These are phyloP conservation scores for Penicillium robsamsonii DNA, from an alignment of 495 filamentous ascomycete species.

Conservation along the genomic window DNA sequence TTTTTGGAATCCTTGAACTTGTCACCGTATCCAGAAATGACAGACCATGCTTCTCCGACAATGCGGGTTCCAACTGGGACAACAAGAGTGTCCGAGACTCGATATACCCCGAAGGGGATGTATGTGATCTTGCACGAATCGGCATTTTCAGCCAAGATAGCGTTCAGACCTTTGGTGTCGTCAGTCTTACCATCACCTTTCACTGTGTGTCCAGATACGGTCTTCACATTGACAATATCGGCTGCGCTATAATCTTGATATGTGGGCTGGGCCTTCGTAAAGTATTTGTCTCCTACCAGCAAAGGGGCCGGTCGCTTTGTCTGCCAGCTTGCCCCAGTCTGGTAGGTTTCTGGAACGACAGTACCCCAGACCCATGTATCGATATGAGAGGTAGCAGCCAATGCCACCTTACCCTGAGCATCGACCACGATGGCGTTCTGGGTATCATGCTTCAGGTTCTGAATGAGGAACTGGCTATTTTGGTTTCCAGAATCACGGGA, in stretches of 20 bases:
- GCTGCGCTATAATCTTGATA: constrained; percentile 47
- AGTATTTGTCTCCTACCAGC: constrained; percentile 28
- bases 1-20: constrained; percentile 50
- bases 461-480: constrained; percentile 39
- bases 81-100: constrained; percentile 55
- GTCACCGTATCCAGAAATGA: constrained; percentile 48
- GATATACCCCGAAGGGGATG: constrained; percentile 61
- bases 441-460: constrained; percentile 34
- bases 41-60: constrained; percentile 54
- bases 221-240: constrained; percentile 52
- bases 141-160: constrained; percentile 48
- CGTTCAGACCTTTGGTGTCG: constrained; percentile 50
- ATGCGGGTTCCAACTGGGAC: constrained; percentile 55
- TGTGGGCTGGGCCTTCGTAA: constrained; percentile 42
- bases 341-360: constrained; percentile 32
- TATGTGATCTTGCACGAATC: constrained; percentile 53
- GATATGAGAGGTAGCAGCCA: constrained; percentile 46
- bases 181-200: constrained; percentile 45
- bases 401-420: constrained; percentile 35
- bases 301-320: constrained; percentile 25
- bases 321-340: constrained; percentile 18
- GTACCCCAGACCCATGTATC: constrained; percentile 46
- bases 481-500: constrained; percentile 32
- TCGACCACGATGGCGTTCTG: constrained; percentile 33
- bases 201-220: constrained; percentile 32